Evolutionary conservation across 768 basidiomycete genomes (phyloP), one percentile per base, ranked within the genome.

Genomic region (Russula earlei): DNA sequence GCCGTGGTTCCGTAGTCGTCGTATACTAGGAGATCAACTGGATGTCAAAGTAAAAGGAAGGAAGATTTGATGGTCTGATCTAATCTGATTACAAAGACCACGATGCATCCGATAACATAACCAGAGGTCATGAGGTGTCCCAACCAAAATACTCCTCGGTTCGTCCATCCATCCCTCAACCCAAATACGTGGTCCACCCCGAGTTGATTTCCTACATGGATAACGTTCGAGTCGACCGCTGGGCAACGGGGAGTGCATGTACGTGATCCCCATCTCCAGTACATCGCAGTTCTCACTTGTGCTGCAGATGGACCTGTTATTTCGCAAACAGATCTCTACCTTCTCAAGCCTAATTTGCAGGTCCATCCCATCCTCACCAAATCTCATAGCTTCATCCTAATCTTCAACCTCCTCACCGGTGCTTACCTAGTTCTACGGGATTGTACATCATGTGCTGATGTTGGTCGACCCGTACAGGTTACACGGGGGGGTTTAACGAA

Each of bases 261-360:
- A 24, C 10, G 62, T 46, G 10, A 20, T 25, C n/a, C 34, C 8
- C 12, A 10, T 31, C 41, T n/a, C 15, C 19, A n/a, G 7, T 17
- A 11, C 12, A 40, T 25, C 24, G 14, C 22, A 29, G 2, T 36
- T 48, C 45, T 45, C 45, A 48, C 36, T n/a, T 17, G 5, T 38
- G 19, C 3, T 22, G 17, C 47, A 90, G 87, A 91, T 68, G 88
- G 87, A 0, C 89, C 89, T 5, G 80, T 91, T 6, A 75, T 91
- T 14, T 78, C 80, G 3, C 85, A 86, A 64, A 89, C 87, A 0
- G 89, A 91, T 65, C 75, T 92, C 14, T 92, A 89, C 68, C 77
- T 91, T 3, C 78, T 92, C 53, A 75, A 78, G 42, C 77, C 80
- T 5, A 79, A 83, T 15, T 75, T 91, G 2, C 79, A 86, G 63